Percentiles rank a stretch among this genome's conserved stretches.
These are phyloP conservation scores for Colletotrichum chrysophilum DNA, from an alignment of 2,329 filamentous ascomycete species.

Conservation along the genomic window DNA sequence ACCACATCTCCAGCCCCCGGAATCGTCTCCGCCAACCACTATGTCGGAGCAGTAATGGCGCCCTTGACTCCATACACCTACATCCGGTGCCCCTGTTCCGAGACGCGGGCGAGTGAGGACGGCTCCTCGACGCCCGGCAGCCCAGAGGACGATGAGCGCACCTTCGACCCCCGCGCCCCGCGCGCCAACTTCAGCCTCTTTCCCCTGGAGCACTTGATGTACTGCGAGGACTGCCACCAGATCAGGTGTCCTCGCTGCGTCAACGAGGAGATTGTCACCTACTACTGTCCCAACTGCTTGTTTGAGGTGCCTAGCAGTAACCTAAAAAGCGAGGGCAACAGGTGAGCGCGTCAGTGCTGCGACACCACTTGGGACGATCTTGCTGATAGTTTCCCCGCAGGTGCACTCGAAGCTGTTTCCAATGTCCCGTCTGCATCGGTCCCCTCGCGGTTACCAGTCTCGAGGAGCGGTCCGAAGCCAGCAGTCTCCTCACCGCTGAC, in stretches of 20 bases:
- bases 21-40: neutral
- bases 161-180: constrained; percentile 85
- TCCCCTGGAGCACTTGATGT: constrained; percentile 90
- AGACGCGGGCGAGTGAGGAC: constrained; percentile 39
- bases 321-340: constrained; percentile 90
- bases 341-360: constrained; percentile 56
- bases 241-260: constrained; percentile 94
- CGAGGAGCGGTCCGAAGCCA: constrained; percentile 58
- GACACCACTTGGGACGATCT: neutral
- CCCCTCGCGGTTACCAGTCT: constrained; percentile 78
- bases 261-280: constrained; percentile 90
- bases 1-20: neutral
- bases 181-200: constrained; percentile 92
- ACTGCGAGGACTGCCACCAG: constrained; percentile 97
- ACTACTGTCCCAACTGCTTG: constrained; percentile 93
- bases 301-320: constrained; percentile 96
- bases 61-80: constrained; percentile 66
- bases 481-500: constrained; percentile 47
- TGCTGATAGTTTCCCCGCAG: constrained; percentile 45
- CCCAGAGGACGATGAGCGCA: constrained; percentile 73
- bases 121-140: constrained; percentile 33
- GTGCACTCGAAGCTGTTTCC: constrained; percentile 93
- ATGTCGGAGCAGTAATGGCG: constrained; percentile 43
- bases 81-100: constrained; percentile 70
- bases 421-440: constrained; percentile 87